These are phyloP conservation scores for Microascus cirrosus DNA, from an alignment of 2,329 filamentous ascomycete species.

Conservation along the genomic window DNA sequence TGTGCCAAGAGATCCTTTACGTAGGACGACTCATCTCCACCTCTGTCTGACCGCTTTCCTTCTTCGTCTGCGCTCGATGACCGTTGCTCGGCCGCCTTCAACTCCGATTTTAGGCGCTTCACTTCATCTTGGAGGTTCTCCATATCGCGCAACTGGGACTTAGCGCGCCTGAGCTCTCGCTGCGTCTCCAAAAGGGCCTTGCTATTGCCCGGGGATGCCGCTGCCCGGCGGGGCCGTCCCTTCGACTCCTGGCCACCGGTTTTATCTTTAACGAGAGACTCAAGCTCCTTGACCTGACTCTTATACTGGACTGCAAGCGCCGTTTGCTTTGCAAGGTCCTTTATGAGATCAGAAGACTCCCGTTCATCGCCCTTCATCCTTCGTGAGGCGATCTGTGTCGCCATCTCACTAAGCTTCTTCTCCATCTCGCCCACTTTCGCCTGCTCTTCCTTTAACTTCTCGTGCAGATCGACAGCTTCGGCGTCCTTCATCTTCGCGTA, in stretches of 20 bases:
- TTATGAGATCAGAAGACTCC: conserved; percentile 34
- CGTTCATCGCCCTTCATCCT: conserved; percentile 25
- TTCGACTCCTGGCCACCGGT: neutral
- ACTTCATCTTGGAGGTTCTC: conserved; percentile 40
- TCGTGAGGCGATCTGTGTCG: conserved; percentile 37
- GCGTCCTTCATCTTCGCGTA: conserved; percentile 69
- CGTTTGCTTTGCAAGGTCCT: conserved; percentile 46
- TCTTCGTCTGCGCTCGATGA: conserved; percentile 21
- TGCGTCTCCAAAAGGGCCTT: conserved; percentile 40
- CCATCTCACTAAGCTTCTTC: conserved; percentile 46
- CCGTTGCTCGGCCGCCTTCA: conserved; percentile 35
- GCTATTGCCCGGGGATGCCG: conserved; percentile 36
- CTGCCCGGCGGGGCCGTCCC: conserved; percentile 19
- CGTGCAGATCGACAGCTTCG: conserved; percentile 54
- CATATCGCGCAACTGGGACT: conserved; percentile 41
- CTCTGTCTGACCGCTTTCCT: neutral
- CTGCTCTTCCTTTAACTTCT: conserved; percentile 58
- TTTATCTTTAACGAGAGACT: conserved; percentile 26
- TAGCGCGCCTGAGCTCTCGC: conserved; percentile 41
- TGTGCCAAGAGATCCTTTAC: conserved; percentile 12
- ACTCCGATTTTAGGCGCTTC: conserved; percentile 35
- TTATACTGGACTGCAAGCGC: conserved; percentile 46
- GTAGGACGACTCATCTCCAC: conserved; percentile 9
- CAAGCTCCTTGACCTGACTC: conserved; percentile 47
- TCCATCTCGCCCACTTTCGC: conserved; percentile 55